These are phyloP conservation scores for Magnaporthiopsis rhizophila DNA, from an alignment of 2,329 filamentous ascomycete species.

Conservation along the genomic window DNA sequence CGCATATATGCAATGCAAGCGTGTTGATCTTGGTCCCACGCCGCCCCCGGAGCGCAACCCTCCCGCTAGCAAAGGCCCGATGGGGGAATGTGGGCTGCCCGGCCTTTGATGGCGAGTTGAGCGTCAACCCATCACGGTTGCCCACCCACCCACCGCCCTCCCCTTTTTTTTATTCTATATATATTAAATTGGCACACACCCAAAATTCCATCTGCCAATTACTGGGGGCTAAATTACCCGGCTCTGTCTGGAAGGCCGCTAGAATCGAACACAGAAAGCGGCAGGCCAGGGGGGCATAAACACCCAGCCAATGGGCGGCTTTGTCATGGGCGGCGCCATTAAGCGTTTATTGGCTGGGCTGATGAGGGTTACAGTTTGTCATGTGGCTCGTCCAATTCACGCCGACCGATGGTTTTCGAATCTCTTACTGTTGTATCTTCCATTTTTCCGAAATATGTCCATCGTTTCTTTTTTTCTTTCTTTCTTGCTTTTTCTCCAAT, in stretches of 20 bases:
- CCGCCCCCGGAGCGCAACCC: not conserved
- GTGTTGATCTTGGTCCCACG: not conserved
- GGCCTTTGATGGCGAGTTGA: not conserved
- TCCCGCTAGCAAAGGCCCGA: not conserved
- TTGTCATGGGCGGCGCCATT: not conserved
- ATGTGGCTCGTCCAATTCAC: not conserved
- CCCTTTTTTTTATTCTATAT: not conserved
- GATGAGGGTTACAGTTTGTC: not conserved
- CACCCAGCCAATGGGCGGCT: not conserved
- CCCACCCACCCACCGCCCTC: not conserved
- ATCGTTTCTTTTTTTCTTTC: not conserved
- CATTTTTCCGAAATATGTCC: no score
- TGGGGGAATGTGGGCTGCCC: not conserved
- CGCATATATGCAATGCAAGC: not conserved
- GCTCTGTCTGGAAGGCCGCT: constrained; percentile 1
- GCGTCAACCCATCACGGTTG: no score
- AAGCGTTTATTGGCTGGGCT: not conserved
- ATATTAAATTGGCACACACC: not conserved
- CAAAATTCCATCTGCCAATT: not conserved
- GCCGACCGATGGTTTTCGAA: not conserved
- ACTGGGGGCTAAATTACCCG: not conserved
- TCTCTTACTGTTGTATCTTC: not conserved
- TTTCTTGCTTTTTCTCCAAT: not conserved
- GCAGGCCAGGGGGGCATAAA: not conserved
- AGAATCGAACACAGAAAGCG: constrained; percentile 5